These are phyloP conservation scores for Inga leiocalycina DNA, from an alignment of 306 rosid species.

Conservation along the genomic window DNA sequence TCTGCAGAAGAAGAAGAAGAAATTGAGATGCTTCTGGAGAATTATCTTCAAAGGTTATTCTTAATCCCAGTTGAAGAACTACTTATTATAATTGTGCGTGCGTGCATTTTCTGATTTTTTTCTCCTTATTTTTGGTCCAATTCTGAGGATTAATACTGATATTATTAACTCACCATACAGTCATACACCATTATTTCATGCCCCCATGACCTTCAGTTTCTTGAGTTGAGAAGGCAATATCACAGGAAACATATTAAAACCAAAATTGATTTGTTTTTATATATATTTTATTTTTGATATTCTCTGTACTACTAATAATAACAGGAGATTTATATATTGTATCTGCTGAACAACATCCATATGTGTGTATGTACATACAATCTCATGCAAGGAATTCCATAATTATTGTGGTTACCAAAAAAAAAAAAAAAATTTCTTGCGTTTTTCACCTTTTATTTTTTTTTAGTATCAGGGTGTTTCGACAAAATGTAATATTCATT, in stretches of 20 bases:
- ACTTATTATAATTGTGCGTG: slow-evolving; percentile 7
- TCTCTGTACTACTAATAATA: background rate
- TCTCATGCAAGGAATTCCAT: background rate
- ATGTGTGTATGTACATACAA: background rate
- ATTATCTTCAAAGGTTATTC: slow-evolving; percentile 93
- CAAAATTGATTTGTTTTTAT: background rate
- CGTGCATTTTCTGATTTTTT: slow-evolving; percentile 5
- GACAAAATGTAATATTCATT: background rate
- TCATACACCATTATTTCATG: background rate
- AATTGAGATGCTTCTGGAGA: slow-evolving; percentile 99
- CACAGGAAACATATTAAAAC: background rate
- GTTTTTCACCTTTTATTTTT: background rate
- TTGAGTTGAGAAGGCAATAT: slow-evolving; percentile 14
- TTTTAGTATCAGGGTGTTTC: background rate
- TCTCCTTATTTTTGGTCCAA: background rate
- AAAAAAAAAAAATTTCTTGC: too few relatives aligned
- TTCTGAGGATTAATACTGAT: slow-evolving; percentile 25
- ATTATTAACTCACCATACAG: background rate
- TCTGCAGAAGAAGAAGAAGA: slow-evolving; percentile 97
- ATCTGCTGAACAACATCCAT: background rate
- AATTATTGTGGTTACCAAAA: background rate
- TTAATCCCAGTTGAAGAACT: slow-evolving; percentile 27
- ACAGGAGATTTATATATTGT: background rate
- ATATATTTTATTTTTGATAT: background rate
- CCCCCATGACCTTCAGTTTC: slow-evolving; percentile 17